Percentiles rank a stretch among this genome's conserved stretches.
Conservation (phyloP, 1,284 basidiomycete genomes). For the Inonotus obliquus region DNA sequence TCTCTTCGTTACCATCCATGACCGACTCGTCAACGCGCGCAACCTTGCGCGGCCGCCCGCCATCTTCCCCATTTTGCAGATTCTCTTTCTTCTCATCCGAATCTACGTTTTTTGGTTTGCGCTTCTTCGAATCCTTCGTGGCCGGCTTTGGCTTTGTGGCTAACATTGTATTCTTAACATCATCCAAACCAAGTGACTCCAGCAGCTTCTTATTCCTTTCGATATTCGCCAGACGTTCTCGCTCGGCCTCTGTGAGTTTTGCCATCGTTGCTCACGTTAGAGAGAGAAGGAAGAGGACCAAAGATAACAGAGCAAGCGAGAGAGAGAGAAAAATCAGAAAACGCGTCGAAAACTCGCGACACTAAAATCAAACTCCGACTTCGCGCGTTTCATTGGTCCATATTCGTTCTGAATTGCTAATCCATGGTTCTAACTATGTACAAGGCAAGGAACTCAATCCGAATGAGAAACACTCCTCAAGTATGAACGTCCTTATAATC, state of each 20-base stretch:
- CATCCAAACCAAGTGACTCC: conserved; percentile 36
- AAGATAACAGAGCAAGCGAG: background rate
- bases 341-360: background rate
- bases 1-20: conserved; percentile 19
- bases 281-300: background rate
- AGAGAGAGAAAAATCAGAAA: background rate
- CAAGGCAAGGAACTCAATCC: too few relatives aligned
- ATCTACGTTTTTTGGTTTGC: conserved; percentile 12
- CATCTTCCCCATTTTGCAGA: conserved; percentile 3
- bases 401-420: too few relatives aligned
- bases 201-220: conserved; percentile 45
- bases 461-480: too few relatives aligned
- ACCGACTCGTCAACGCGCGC: conserved; percentile 25
- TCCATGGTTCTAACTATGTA: too few relatives aligned
- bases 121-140: conserved; percentile 21
- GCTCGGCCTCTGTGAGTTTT: conserved; percentile 45
- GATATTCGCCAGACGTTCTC: conserved; percentile 44
- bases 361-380: background rate
- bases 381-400: too few relatives aligned
- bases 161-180: background rate
- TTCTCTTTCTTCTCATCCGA: conserved; percentile 5
- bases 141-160: conserved; percentile 7
- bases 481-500: background rate
- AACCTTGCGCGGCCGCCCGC: conserved; percentile 1
- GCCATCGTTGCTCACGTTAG: conserved; percentile 5